These are phyloP conservation scores for Bipolaris cookei DNA, from an alignment of 2,329 filamentous ascomycete genomes.

Conservation along the genomic window DNA sequence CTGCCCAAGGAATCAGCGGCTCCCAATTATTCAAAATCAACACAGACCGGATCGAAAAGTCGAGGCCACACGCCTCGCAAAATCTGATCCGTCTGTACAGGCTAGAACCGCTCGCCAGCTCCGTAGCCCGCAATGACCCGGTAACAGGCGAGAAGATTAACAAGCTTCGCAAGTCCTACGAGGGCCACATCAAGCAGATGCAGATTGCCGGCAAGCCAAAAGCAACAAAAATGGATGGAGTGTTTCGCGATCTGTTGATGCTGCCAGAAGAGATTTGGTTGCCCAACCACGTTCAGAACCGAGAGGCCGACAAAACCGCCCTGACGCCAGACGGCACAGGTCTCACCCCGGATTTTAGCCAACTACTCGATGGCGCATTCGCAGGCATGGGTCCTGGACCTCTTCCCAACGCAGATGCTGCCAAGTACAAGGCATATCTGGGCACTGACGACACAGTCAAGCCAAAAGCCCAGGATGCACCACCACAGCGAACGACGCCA, in stretches of 20 bases:
- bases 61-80: conserved; percentile 63
- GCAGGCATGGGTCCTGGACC: conserved; percentile 51
- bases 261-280: conserved; percentile 52
- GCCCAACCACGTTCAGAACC: conserved; percentile 48
- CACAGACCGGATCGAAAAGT: conserved; percentile 49
- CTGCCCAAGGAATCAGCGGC: conserved; percentile 40
- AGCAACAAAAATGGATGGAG: conserved; percentile 50
- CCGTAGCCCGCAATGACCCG: conserved; percentile 65
- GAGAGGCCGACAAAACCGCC: conserved; percentile 45
- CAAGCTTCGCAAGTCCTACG: conserved; percentile 64
- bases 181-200: conserved; percentile 59
- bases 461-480: conserved; percentile 35
- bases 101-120: conserved; percentile 62
- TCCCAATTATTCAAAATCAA: conserved; percentile 46
- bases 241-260: conserved; percentile 45
- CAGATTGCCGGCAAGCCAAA: conserved; percentile 58
- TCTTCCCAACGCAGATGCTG: conserved; percentile 51
- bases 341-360: conserved; percentile 31
- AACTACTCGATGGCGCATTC: conserved; percentile 51
- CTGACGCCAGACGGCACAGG: conserved; percentile 38
- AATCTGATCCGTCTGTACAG: conserved; percentile 66
- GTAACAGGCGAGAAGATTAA: conserved; percentile 70
- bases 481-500: conserved; percentile 30
- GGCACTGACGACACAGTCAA: conserved; percentile 52
- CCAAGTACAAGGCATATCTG: conserved; percentile 53